Base-by-base conservation (phyloP, 257 asterid genomes). In the Ilex asprella region DNA sequence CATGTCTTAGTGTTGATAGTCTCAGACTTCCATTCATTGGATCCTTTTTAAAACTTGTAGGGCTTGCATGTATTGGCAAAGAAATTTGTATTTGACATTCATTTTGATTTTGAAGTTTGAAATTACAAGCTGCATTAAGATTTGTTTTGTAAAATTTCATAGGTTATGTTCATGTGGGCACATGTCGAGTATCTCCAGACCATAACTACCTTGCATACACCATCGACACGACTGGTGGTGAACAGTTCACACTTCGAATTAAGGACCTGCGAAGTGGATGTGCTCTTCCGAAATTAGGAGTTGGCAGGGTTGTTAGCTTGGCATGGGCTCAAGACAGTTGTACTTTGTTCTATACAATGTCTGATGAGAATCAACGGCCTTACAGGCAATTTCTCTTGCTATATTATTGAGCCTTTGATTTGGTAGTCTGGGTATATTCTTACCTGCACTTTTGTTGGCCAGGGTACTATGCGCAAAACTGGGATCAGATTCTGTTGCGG, bases 121-220 rank as follows among this genome's bases (percentile, higher is more conserved):
- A 35, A 35, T 35, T 35, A 35, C 2, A 35, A 35, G 41, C 8
- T 35, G 41, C 8, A 8, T 8, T 35, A 35, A 35, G 41, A 35
- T 35, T 35, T 35, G 41, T 35, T 35, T 49, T 49, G 44, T 55
- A 16, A 39, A 32, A 63, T 72, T 63, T 75, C 79, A 68, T 71
- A 92, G 99, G 99, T 74, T 89, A 89, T 82, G 96, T 89, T 63
- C 95, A 92, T 81, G 89, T 92, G 72, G 95, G 93, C 56, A 86
- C 89, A 31, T 92, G 99, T 76, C 82, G 95, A 76, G 77, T 92
- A 70, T 92, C 99, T 21, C 97, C 97, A n/a, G 82, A 87, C 78
- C 96, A 86, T 69, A 71, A 68, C 61, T 89, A 73, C 77, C 88
- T 92, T 68, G 94, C 96, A 31, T 86, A 86, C 65, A 89, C 97